Base-by-base conservation (phyloP, 306 rosid genomes). In the Comarum palustre region DNA sequence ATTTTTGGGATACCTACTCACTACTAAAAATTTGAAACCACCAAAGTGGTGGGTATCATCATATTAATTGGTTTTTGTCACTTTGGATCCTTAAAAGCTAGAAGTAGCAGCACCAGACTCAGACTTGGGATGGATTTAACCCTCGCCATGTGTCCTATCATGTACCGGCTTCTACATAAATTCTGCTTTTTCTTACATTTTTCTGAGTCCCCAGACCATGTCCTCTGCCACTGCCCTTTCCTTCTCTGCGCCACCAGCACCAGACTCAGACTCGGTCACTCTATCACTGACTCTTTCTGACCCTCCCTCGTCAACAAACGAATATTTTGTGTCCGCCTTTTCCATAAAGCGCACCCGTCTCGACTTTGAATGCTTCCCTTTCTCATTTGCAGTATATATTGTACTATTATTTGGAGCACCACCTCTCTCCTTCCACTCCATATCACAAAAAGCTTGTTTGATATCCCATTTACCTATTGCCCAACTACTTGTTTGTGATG, bases 101-200 rank as follows among this genome's bases (percentile, higher is more conserved):
- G 62, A 48, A 69, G 34, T 52, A 71, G 73, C 68, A 79, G 73
- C 71, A n/a, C n/a, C n/a, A n/a, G n/a, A n/a, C n/a, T n/a, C n/a
- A n/a, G n/a, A n/a, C n/a, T 60, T 8, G 15, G 76, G 69, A 46
- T 50, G 67, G 77, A 42, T 24, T 63, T 43, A 51, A 60, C 50
- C 80, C 81, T 80, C 32, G 87, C 77, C 90, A 86, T 87, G 90
- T 85, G 86, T 78, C 72, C 74, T 82, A 84, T 84, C 63, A 87
- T 82, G 88, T 29, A 72, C 69, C 72, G 41, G 22, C 61, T 82
- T 69, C 83, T 69, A 20, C 25, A 9, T 8, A 50, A 50, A 46
- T 46, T 34, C 6, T 34, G 8, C 1, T 2, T 52, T 52, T 52
- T 52, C 14, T 20, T 52, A 20, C 22, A 52, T 79, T 29, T 70